Evolutionary conservation across 805 yeast species (phyloP).

Genomic region (Candida sithepensis): DNA sequence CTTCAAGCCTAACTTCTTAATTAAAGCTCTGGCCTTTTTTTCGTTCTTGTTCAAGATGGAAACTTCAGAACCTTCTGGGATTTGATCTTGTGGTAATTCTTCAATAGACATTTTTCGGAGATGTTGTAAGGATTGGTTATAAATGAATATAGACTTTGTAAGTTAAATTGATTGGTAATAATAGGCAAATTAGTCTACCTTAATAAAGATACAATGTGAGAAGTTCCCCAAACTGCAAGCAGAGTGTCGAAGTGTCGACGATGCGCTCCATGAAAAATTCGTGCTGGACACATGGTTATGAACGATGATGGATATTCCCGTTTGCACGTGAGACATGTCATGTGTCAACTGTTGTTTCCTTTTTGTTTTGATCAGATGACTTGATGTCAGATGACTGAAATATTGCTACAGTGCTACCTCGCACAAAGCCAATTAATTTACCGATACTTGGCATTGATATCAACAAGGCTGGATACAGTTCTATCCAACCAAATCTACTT

Average conservation of each 20-base stretch:
- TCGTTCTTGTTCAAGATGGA: constrained; percentile 83
- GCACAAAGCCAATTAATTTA: neutral
- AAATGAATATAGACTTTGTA: neutral
- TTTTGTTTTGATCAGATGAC: too few species aligned
- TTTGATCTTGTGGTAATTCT: constrained; percentile 37
- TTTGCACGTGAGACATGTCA: neutral
- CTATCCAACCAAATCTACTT: neutral
- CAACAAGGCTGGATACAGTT: neutral
- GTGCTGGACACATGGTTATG: neutral
- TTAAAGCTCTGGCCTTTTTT: constrained; percentile 90
- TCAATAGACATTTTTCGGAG: constrained; percentile 24
- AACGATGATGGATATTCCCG: neutral
- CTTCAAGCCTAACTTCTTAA: constrained; percentile 85
- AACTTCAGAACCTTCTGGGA: constrained; percentile 82
- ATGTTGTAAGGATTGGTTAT: neutral
- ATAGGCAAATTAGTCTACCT: too few species aligned
- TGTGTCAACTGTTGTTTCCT: neutral
- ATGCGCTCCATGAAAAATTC: neutral
- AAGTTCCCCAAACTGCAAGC: too few species aligned
- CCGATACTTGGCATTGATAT: neutral
- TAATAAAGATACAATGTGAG: too few species aligned
- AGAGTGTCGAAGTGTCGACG: neutral
- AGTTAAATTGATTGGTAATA: too few species aligned
- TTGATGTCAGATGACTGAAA: too few species aligned
- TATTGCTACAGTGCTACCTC: neutral